These are phyloP conservation scores for Fusarium humuli DNA, from an alignment of 2,329 filamentous ascomycete species.

Conservation along the genomic window DNA sequence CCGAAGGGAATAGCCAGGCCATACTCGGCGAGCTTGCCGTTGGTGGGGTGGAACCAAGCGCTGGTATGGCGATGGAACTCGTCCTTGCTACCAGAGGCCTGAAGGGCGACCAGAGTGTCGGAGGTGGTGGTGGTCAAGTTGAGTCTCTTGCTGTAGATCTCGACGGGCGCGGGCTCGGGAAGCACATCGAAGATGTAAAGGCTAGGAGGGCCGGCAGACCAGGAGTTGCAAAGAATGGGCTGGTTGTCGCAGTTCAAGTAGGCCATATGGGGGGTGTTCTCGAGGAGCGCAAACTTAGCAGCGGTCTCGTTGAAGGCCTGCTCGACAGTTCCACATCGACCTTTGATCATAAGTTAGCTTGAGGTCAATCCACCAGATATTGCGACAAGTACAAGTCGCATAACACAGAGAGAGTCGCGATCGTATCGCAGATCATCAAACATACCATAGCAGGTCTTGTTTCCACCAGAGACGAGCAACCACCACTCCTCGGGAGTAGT, in stretches of 20 bases:
- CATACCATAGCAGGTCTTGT: slow-evolving; percentile 80
- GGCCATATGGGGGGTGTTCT: slow-evolving; percentile 74
- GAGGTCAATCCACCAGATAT: not conserved
- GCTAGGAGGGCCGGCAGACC: slow-evolving; percentile 73
- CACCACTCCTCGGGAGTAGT: slow-evolving; percentile 80
- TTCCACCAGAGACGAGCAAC: slow-evolving; percentile 78
- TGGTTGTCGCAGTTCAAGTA: slow-evolving; percentile 80
- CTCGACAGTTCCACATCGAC: slow-evolving; percentile 73
- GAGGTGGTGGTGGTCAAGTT: slow-evolving; percentile 77
- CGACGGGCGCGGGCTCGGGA: slow-evolving; percentile 71
- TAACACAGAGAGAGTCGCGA: not conserved
- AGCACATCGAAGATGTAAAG: slow-evolving; percentile 77
- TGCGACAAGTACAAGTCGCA: not conserved
- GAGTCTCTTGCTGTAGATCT: slow-evolving; percentile 73
- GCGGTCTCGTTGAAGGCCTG: slow-evolving; percentile 75
- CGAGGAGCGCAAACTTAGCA: slow-evolving; percentile 69
- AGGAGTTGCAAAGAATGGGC: slow-evolving; percentile 79
- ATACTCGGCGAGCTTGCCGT: slow-evolving; percentile 73
- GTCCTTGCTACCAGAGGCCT: slow-evolving; percentile 64
- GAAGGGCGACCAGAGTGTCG: slow-evolving; percentile 71
- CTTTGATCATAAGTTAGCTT: slow-evolving; percentile 54
- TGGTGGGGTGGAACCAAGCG: slow-evolving; percentile 79
- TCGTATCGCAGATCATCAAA: not conserved
- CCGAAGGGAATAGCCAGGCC: slow-evolving; percentile 72
- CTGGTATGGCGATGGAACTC: slow-evolving; percentile 60